A percentile compares a stretch with the other conserved stretches of the same genome.
Conservation (phyloP, 331 rosid genomes). For the Malus hybrid region DNA sequence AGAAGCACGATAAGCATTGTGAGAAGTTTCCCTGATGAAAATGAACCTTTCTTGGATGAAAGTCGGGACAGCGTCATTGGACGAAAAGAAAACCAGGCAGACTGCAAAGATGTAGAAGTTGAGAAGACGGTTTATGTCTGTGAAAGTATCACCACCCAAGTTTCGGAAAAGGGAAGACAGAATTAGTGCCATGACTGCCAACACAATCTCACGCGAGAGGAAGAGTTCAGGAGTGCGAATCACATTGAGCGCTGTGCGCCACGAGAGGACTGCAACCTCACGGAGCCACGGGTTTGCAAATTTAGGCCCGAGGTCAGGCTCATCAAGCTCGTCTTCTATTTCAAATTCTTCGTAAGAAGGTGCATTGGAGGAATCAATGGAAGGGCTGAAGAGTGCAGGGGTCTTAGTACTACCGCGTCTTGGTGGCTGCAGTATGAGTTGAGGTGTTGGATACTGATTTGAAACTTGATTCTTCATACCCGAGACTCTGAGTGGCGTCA, state of each 20-base stretch:
- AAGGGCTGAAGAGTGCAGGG: slow-evolving; percentile 29
- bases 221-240: slow-evolving; percentile 84
- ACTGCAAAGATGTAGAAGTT: slow-evolving; percentile 88
- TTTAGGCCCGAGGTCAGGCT: slow-evolving; percentile 41
- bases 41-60: slow-evolving; percentile 84
- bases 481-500: slow-evolving; percentile 35
- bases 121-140: slow-evolving; percentile 64
- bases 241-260: slow-evolving; percentile 65
- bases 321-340: slow-evolving; percentile 47
- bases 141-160: slow-evolving; percentile 34
- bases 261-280: slow-evolving; percentile 70
- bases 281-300: slow-evolving; percentile 84
- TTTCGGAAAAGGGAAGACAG: slow-evolving; percentile 58
- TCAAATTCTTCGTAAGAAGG: slow-evolving; percentile 41
- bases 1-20: slow-evolving; percentile 87
- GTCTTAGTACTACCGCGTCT: slow-evolving; percentile 8
- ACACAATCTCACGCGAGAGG: slow-evolving; percentile 75
- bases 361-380: slow-evolving; percentile 30
- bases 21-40: slow-evolving; percentile 82
- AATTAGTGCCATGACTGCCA: slow-evolving; percentile 70
- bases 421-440: slow-evolving; percentile 11
- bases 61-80: slow-evolving; percentile 92
- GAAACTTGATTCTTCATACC: slow-evolving; percentile 37
- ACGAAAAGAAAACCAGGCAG: slow-evolving; percentile 85
- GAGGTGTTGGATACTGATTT: slow-evolving; percentile 44